Evolutionary conservation across 805 yeast genomes (phyloP).

Genomic region (Nakazawaea laoshanensis): DNA sequence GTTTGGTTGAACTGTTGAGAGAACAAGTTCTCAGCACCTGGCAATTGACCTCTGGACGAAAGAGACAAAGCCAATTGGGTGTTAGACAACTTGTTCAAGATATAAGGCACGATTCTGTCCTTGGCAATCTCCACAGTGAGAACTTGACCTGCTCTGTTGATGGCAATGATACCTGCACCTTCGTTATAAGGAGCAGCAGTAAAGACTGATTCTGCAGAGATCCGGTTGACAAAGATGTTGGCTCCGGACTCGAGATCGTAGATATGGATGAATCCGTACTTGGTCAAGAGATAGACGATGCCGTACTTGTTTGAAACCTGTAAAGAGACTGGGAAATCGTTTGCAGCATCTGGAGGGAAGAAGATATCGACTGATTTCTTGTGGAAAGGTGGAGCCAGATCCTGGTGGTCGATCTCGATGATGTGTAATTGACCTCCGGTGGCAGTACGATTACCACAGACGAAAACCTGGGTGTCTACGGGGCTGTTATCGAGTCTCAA

Average conservation of each 20-base stretch:
- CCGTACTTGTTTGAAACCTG: slow-evolving; percentile 84
- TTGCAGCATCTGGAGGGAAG: slow-evolving; percentile 93
- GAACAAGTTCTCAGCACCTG: slow-evolving; percentile 93
- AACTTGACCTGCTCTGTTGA: slow-evolving; percentile 93
- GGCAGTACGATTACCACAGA: slow-evolving; percentile 84
- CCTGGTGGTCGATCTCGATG: slow-evolving; percentile 92
- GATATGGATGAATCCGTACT: slow-evolving; percentile 92
- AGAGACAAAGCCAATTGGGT: slow-evolving; percentile 79
- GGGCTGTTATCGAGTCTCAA: slow-evolving; percentile 66
- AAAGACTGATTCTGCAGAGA: slow-evolving; percentile 92
- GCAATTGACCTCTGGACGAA: slow-evolving; percentile 92
- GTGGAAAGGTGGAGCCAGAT: slow-evolving; percentile 70
- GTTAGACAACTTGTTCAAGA: slow-evolving; percentile 77
- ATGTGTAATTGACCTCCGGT: slow-evolving; percentile 83
- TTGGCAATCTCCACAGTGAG: slow-evolving; percentile 84
- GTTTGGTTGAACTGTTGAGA: slow-evolving; percentile 84
- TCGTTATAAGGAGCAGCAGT: slow-evolving; percentile 71
- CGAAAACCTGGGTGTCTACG: slow-evolving; percentile 78
- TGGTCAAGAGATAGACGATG: slow-evolving; percentile 81
- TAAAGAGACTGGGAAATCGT: slow-evolving; percentile 93
- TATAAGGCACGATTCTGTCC: slow-evolving; percentile 81
- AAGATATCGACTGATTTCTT: slow-evolving; percentile 90
- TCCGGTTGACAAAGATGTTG: slow-evolving; percentile 90
- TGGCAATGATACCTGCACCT: slow-evolving; percentile 80
- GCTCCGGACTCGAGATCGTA: slow-evolving; percentile 91